Base-by-base conservation (phyloP, 1,284 basidiomycete genomes). In the Tilletia indica region DNA sequence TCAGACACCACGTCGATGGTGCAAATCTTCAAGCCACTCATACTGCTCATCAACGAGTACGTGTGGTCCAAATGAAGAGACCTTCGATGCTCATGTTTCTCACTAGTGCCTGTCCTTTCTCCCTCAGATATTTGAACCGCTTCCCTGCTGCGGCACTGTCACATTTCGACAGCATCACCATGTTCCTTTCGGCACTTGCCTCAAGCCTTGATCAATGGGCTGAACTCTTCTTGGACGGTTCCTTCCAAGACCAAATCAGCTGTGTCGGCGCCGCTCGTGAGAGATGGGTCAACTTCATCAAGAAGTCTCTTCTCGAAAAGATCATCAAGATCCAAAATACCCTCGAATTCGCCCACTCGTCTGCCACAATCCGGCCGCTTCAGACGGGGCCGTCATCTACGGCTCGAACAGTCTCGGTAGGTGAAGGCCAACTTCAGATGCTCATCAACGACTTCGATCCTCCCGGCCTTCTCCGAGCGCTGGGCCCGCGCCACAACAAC, bases 401-500 rank as follows among this genome's bases (percentile, higher is more conserved):
- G 6, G 3, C 8, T 9, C 6, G 61, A 19, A 3, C 31, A 3
- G 5, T 36, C 14, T 4, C n/a, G 9, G 61, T 64, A 14, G 61
- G 61, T 4, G 61, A 64, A 16, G 61, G 61, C 34, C 61, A 64
- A 16, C 61, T 64, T 9, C 61, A 64, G 12, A 36, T 64, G 34
- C 61, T 64, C 34, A 38, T 38, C 34, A 78, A 14, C 73, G 39
- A 74, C 73, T 89, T 88, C 74, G 87, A 89, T 67, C 88, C 88
- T 19, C 90, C 90, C 0, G 90, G 90, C 9, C 80, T 81, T 0
- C 78, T 87, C 2, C 87, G 89, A 0, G 61, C 73, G 4, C 85
- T 85, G 0, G 90, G 89, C 3, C 87, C 87, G 0, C 86, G 90
- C 2, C 90, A 91, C 73, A 88, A 91, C 75, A 91, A 92, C 71